Conservation (phyloP, 2,329 filamentous ascomycete species). For the Venturia pyrina region DNA sequence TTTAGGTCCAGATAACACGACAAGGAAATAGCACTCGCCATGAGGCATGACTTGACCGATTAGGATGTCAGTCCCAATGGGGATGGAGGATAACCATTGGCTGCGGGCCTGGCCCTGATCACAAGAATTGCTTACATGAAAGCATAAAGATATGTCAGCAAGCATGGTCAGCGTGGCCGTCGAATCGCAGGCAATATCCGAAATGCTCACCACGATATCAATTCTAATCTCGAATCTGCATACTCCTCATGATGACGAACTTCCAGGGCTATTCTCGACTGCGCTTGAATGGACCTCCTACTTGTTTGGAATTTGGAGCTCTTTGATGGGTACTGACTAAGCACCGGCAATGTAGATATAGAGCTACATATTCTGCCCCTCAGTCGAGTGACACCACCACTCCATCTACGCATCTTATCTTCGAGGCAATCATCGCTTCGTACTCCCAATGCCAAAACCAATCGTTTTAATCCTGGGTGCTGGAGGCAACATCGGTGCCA, state of each 20-base stretch:
- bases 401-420: not conserved
- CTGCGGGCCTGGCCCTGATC: not conserved
- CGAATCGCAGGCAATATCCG: not conserved
- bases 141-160: not conserved
- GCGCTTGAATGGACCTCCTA: too few relatives aligned
- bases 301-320: too few relatives aligned
- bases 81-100: not conserved
- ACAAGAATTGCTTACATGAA: not conserved
- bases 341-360: too few relatives aligned
- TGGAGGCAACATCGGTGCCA: not conserved
- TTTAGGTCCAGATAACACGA: too few relatives aligned
- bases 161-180: not conserved
- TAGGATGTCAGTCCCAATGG: not conserved
- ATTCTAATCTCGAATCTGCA: too few relatives aligned
- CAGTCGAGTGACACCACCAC: not conserved
- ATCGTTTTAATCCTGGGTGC: constrained; percentile 9
- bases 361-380: not conserved
- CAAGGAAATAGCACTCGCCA: not conserved
- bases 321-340: too few relatives aligned
- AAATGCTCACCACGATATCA: too few relatives aligned
- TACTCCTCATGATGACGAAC: not conserved
- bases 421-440: not conserved
- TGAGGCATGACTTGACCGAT: too few relatives aligned
- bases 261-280: too few relatives aligned
- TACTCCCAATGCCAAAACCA: not conserved